phyloP scores from a whole-genome alignment of 176 grass and related monocot species.

The Hsuehochloa calcarea region DNA sequence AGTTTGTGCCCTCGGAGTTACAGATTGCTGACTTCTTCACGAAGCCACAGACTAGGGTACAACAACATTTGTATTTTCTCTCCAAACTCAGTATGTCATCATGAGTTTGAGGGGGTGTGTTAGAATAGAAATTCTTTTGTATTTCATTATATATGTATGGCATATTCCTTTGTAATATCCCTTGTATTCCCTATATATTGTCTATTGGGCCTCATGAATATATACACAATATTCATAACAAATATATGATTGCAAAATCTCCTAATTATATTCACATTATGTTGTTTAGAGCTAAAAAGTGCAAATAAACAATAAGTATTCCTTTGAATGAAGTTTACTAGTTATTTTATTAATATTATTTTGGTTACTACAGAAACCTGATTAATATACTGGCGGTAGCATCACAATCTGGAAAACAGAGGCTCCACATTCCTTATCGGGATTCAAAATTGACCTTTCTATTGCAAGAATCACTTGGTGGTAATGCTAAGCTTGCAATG shows the following conservation, averaged over 20 bases:
- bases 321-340: not conserved
- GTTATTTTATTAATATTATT: not conserved
- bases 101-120: too few relatives aligned
- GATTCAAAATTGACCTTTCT: constrained; percentile 72
- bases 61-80: too few relatives aligned
- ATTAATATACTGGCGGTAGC: constrained; percentile 65
- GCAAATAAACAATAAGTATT: not conserved
- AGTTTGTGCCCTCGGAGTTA: too few relatives aligned
- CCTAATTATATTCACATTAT: not conserved
- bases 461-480: constrained; percentile 72
- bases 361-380: constrained; percentile 50
- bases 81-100: too few relatives aligned
- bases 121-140: too few relatives aligned
- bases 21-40: too few relatives aligned
- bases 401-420: constrained; percentile 65
- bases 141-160: too few relatives aligned
- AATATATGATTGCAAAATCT: not conserved
- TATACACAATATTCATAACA: too few relatives aligned
- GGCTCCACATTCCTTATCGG: constrained; percentile 68
- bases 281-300: not conserved
- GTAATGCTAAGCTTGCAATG: constrained; percentile 71
- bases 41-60: too few relatives aligned
- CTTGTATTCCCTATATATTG: too few relatives aligned
- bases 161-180: too few relatives aligned
- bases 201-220: too few relatives aligned